Conservation (phyloP, 2,329 filamentous ascomycete genomes). For the Xylariaceae sp. region DNA sequence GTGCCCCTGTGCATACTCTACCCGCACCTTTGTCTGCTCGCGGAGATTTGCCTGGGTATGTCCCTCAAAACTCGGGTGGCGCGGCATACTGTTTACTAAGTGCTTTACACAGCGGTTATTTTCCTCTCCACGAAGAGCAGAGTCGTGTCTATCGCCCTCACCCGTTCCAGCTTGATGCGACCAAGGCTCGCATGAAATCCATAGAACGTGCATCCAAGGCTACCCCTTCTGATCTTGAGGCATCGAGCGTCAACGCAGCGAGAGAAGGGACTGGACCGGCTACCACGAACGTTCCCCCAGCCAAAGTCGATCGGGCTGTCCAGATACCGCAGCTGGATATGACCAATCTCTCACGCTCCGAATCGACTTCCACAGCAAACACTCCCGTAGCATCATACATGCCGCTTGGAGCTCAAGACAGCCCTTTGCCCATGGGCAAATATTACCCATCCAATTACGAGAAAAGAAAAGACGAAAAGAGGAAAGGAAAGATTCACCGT, state of each 20-base stretch:
- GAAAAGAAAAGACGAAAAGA: conserved; percentile 44
- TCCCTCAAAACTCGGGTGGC: conserved; percentile 24
- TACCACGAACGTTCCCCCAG: conserved; percentile 25
- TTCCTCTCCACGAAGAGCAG: conserved; percentile 64
- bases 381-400: conserved; percentile 58
- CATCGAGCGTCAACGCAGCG: conserved; percentile 22
- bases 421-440: conserved; percentile 61
- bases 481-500: conserved; percentile 28
- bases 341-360: conserved; percentile 15
- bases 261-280: conserved; percentile 30
- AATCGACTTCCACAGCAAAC: conserved; percentile 39
- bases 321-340: conserved; percentile 31
- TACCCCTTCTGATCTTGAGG: conserved; percentile 28
- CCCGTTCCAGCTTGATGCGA: conserved; percentile 54
- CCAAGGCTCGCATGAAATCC: conserved; percentile 46
- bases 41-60: conserved; percentile 65
- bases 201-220: conserved; percentile 44
- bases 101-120: conserved; percentile 60
- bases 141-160: conserved; percentile 55
- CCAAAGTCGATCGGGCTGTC: conserved; percentile 34
- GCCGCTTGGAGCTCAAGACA: conserved; percentile 55
- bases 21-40: conserved; percentile 61
- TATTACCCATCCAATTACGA: conserved; percentile 70
- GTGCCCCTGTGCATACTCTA: conserved; percentile 50
- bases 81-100: conserved; percentile 23